Conservation (phyloP, 2,329 filamentous ascomycete genomes). For the Hypoxylon sp. region DNA sequence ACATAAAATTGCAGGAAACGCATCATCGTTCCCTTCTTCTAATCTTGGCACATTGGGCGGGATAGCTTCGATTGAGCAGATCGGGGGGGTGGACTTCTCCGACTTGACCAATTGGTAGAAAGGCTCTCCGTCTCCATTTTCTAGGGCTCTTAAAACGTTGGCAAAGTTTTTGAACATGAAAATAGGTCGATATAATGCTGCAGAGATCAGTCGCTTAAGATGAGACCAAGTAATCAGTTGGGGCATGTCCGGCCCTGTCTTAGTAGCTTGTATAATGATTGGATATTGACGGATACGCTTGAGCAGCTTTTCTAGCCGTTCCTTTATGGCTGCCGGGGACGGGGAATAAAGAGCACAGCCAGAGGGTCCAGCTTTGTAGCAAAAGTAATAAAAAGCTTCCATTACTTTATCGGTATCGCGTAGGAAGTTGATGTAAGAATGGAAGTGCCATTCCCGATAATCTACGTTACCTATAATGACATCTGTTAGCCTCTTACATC, state of each 20-base stretch:
- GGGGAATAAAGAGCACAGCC: conserved; percentile 62
- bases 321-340: conserved; percentile 58
- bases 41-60: conserved; percentile 55
- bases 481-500: conserved; percentile 17
- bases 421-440: conserved; percentile 63
- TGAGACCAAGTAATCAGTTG: conserved; percentile 66
- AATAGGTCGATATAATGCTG: conserved; percentile 63
- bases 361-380: conserved; percentile 65
- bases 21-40: conserved; percentile 58
- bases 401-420: conserved; percentile 70
- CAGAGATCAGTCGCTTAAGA: conserved; percentile 61
- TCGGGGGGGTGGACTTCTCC: conserved; percentile 30
- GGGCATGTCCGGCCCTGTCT: conserved; percentile 59
- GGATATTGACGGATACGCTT: conserved; percentile 59
- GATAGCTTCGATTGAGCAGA: conserved; percentile 54
- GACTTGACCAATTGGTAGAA: conserved; percentile 58
- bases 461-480: conserved; percentile 61
- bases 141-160: conserved; percentile 60
- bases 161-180: conserved; percentile 61
- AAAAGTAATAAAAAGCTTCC: conserved; percentile 67
- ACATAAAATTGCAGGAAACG: conserved; percentile 64
- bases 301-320: conserved; percentile 60
- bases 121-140: conserved; percentile 61
- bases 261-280: conserved; percentile 58
- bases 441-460: conserved; percentile 68